Evolutionary conservation across 192 early-diverging fungal genomes (phyloP).

Genomic region (Lunasporangiospora selenospora): DNA sequence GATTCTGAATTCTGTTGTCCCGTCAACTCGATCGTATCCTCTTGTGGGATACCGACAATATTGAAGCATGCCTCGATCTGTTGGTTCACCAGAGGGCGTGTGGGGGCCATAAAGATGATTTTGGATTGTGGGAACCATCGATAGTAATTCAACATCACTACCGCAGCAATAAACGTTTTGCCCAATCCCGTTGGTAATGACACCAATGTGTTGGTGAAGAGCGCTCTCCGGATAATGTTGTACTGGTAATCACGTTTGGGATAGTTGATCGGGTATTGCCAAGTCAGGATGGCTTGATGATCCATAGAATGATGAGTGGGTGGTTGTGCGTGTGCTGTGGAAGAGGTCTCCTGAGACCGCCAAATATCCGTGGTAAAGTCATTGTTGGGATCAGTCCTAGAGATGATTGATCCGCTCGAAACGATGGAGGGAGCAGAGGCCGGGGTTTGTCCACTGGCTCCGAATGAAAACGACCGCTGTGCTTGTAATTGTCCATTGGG

Average conservation of each 20-base stretch:
- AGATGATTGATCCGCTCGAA: too few species aligned
- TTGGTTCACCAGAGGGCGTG: conserved; percentile 89
- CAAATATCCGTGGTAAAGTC: conserved; percentile 26
- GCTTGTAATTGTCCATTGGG: too few species aligned
- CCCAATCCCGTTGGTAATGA: conserved; percentile 87
- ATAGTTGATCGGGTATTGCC: conserved; percentile 82
- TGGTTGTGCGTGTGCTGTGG: conserved; percentile 8
- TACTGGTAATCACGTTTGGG: conserved; percentile 85
- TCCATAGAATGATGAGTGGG: conserved; percentile 60
- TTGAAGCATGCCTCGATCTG: conserved; percentile 89
- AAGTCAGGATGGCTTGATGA: conserved; percentile 53
- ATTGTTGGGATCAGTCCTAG: conserved; percentile 30
- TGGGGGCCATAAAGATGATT: conserved; percentile 92
- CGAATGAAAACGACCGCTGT: too few species aligned
- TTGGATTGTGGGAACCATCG: conserved; percentile 91
- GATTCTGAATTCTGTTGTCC: conserved; percentile 56
- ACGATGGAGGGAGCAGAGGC: too few species aligned
- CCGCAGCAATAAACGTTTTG: conserved; percentile 95
- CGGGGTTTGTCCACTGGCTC: too few species aligned
- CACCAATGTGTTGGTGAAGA: conserved; percentile 88
- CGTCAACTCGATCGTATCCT: conserved; percentile 69
- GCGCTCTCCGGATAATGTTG: conserved; percentile 77
- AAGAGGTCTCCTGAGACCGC: conserved; percentile 1
- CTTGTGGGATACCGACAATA: conserved; percentile 78
- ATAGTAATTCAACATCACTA: conserved; percentile 90